phyloP scores from a whole-genome alignment of 1,139 yeast genomes.

The Blastobotrys niveus region DNA sequence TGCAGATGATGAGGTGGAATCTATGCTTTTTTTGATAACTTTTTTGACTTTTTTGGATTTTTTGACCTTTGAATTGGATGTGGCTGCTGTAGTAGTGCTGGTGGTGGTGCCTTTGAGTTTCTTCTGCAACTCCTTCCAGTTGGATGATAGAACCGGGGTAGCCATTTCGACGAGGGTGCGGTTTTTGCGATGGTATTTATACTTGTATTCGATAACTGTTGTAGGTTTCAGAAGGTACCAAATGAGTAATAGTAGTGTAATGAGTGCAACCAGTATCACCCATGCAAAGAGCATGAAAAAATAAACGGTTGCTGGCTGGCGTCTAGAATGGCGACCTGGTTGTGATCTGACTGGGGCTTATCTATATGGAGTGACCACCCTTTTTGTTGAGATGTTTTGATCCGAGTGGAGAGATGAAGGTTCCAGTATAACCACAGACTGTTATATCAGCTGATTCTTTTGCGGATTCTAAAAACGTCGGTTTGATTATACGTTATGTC shows the following conservation, averaged over 20 bases:
- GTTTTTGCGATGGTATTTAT: not conserved
- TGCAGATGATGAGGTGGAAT: too few relatives aligned
- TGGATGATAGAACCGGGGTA: constrained; percentile 18
- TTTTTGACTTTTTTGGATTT: constrained; percentile 1
- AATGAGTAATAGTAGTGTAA: not conserved
- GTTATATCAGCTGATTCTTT: too few relatives aligned
- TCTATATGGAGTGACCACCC: not conserved
- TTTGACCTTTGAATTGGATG: not conserved
- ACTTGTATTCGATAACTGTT: not conserved
- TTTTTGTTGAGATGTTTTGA: not conserved
- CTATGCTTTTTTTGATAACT: not conserved
- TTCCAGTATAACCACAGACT: not conserved
- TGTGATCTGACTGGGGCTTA: too few relatives aligned
- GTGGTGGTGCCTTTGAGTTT: constrained; percentile 15
- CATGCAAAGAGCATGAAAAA: too few relatives aligned
- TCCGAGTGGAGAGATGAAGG: too few relatives aligned
- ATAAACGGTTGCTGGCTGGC: too few relatives aligned
- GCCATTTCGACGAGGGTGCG: constrained; percentile 3
- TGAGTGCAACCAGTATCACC: not conserved
- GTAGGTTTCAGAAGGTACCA: not conserved
- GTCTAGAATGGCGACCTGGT: too few relatives aligned
- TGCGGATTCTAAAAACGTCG: too few relatives aligned
- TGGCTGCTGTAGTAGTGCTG: not conserved
- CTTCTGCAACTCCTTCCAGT: constrained; percentile 23
- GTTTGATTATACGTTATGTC: too few relatives aligned